Conservation (phyloP, 2,329 filamentous ascomycete genomes). For the Sphaceloma murrayae region DNA sequence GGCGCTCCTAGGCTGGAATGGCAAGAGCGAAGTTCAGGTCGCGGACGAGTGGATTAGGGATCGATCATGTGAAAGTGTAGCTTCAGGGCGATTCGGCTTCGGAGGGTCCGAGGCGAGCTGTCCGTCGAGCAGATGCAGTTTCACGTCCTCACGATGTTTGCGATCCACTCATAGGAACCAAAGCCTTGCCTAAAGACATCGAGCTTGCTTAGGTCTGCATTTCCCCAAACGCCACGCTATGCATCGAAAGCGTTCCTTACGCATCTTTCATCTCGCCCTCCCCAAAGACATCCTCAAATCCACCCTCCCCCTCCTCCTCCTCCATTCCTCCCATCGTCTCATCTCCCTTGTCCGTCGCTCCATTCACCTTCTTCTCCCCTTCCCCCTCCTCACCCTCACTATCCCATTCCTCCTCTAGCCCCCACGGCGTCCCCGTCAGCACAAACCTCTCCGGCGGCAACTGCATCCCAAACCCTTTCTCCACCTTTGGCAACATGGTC, state of each 20-base stretch:
- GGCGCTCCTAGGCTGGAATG: too few relatives aligned
- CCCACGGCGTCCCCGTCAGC: constrained; percentile 48
- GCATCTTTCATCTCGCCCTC: constrained; percentile 30
- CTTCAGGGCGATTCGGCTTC: too few relatives aligned
- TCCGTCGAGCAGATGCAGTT: too few relatives aligned
- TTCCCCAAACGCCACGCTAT: constrained; percentile 16
- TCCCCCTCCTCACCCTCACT: constrained; percentile 43
- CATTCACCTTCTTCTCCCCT: constrained; percentile 45
- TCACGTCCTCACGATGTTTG: too few relatives aligned
- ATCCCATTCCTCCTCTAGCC: constrained; percentile 49
- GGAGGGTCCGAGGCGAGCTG: too few relatives aligned
- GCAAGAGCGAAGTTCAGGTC: too few relatives aligned
- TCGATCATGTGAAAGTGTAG: too few relatives aligned
- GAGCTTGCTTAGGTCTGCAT: neutral
- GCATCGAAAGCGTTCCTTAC: neutral
- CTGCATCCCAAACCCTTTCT: constrained; percentile 48
- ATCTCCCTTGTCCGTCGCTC: constrained; percentile 19
- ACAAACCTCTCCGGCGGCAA: constrained; percentile 55
- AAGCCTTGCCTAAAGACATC: too few relatives aligned
- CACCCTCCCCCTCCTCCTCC: constrained; percentile 33
- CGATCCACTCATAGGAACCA: too few relatives aligned
- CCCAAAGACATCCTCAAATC: constrained; percentile 24
- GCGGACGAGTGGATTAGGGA: too few relatives aligned
- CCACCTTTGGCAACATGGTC: constrained; percentile 50
- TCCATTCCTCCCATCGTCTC: constrained; percentile 33